phyloP scores from a whole-genome alignment of 83 land plant species.

The Diphasiastrum complanatum region DNA sequence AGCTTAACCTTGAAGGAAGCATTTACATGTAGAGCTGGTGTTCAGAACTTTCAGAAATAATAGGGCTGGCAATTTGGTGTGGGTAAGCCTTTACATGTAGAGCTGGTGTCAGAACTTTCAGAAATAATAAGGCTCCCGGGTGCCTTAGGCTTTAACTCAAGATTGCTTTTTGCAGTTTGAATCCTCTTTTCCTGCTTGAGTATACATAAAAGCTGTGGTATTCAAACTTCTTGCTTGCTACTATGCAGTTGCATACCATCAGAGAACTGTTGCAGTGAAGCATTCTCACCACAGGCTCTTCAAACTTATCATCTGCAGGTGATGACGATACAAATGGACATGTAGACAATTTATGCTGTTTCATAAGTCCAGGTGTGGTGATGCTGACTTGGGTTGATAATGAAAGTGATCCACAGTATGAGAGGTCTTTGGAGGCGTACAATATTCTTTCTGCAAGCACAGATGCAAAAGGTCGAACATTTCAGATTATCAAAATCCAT shows the following conservation, averaged over 20 bases:
- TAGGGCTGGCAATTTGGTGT: too few relatives aligned
- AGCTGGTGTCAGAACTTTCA: too few relatives aligned
- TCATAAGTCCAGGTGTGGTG: conserved; percentile 80
- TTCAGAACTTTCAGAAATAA: too few relatives aligned
- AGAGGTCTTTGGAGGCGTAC: conserved; percentile 65
- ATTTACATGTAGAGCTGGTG: too few relatives aligned
- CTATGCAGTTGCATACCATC: too few relatives aligned
- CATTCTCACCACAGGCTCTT: background rate
- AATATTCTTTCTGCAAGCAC: conserved; percentile 52
- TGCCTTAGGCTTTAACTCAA: background rate
- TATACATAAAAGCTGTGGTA: background rate
- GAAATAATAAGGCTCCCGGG: too few relatives aligned
- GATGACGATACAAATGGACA: conserved; percentile 98
- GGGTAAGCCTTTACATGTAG: too few relatives aligned
- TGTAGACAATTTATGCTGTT: conserved; percentile 91
- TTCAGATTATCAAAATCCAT: conserved; percentile 62
- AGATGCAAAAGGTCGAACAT: conserved; percentile 74
- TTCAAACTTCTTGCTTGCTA: background rate
- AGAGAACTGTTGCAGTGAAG: background rate
- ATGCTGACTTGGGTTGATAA: conserved; percentile 83
- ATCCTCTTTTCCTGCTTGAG: background rate
- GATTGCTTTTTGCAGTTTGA: background rate
- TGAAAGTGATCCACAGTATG: conserved; percentile 66
- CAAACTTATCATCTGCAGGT: conserved; percentile 36
- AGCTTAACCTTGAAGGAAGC: too few relatives aligned